Base-by-base conservation (phyloP, 352 stramenopile genomes). In the Pythium periplocum region DNA sequence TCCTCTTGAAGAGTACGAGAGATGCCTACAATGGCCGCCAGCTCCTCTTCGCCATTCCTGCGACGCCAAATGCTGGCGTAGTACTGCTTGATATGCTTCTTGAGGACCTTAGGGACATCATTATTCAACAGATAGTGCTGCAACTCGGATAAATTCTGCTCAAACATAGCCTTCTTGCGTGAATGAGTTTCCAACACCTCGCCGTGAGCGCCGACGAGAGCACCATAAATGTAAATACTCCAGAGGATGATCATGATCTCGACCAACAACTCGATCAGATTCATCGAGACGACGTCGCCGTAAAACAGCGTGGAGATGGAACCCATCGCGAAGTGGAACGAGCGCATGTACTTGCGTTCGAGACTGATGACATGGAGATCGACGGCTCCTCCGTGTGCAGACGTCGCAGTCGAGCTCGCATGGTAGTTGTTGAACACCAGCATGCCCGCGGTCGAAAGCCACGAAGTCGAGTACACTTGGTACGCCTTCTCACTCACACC, bases 271-370 rank as follows among this genome's bases (percentile, higher is more conserved):
- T 88, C 79, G 32, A 77, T 35, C 2, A 84, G 35, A 44, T 88
- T 90, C 64, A 87, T 81, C 2, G 77, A 87, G 9, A 78, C 41
- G 32, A 88, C 83, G 35, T 90, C 79, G 2, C 71, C 79, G 39
- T 88, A 87, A 42, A 77, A 90, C 2, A 88, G 60, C 3, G 77
- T 87, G 9, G 79, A 83, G 47, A 90, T 86, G 1, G 77, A 87
- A 11, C 73, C 69, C 9, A 87, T 53, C 0, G 77, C 68, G 51
- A 87, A 87, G 37, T 85, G 66, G 35, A 90, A 65, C 2, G 77
- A 77, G 4, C 79, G 73, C 7, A 84, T 47, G 51, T 87, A 90
- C 62, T 90, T 87, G 40, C 74, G 76, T 31, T 35, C 59, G 0
- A 86, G 48, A 10, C 67, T 61, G 6, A 88, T 54, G 30, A 40